phyloP scores from a whole-genome alignment of 2,329 filamentous ascomycete genomes.

The Apiospora sp. region DNA sequence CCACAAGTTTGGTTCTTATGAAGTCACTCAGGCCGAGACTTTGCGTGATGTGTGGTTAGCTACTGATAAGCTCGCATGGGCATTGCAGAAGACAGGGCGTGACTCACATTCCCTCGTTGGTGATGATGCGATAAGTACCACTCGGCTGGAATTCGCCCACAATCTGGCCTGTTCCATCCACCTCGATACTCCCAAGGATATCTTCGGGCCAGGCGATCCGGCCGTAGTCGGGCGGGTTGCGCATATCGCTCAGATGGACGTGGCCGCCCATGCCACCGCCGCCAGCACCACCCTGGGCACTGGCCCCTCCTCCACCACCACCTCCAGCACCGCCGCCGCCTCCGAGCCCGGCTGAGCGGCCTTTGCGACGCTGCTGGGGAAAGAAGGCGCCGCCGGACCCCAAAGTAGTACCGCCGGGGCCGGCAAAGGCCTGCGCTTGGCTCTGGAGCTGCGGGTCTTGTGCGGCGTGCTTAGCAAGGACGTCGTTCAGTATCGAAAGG shows the following conservation, averaged over 20 bases:
- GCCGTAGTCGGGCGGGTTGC: slow-evolving; percentile 72
- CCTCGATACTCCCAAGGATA: slow-evolving; percentile 73
- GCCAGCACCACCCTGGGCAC: slow-evolving; percentile 67
- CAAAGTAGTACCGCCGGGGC: slow-evolving; percentile 61
- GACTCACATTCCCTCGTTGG: slow-evolving; percentile 73
- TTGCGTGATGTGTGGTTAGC: slow-evolving; percentile 18
- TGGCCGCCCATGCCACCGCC: slow-evolving; percentile 67
- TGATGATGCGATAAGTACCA: slow-evolving; percentile 70
- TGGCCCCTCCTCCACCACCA: slow-evolving; percentile 62
- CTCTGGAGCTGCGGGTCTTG: slow-evolving; percentile 62
- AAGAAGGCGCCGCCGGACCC: slow-evolving; percentile 62
- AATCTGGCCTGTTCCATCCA: slow-evolving; percentile 64
- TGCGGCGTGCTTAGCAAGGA: slow-evolving; percentile 62
- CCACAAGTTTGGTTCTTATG: slow-evolving; percentile 60
- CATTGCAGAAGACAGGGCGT: slow-evolving; percentile 26
- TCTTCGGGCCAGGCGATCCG: slow-evolving; percentile 75
- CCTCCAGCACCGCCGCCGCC: slow-evolving; percentile 51
- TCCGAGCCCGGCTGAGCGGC: slow-evolving; percentile 38
- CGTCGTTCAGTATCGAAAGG: slow-evolving; percentile 64
- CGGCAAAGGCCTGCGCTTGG: slow-evolving; percentile 68
- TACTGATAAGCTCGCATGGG: not conserved
- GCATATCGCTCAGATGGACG: slow-evolving; percentile 69
- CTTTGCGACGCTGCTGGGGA: slow-evolving; percentile 47
- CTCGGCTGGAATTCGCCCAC: slow-evolving; percentile 66
- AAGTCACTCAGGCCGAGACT: slow-evolving; percentile 64